Conservation (phyloP, 345 rosid species). For the Eucalyptus pumila region DNA sequence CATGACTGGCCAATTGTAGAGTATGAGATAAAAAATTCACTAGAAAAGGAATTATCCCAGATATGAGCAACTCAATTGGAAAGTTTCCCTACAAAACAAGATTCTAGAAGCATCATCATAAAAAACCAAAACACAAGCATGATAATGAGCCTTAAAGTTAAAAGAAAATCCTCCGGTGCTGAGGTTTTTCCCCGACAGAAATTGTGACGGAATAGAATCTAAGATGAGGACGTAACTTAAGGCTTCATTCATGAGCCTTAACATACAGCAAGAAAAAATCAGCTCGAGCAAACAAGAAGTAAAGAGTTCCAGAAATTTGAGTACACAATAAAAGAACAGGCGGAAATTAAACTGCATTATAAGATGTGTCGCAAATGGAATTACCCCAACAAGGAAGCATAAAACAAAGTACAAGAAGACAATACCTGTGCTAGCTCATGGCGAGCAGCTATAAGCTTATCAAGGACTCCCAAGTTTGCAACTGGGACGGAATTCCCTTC, state of each 20-base stretch:
- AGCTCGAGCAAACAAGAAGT: not conserved
- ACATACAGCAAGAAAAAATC: not conserved
- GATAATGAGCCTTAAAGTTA: not conserved
- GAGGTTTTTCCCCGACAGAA: not conserved
- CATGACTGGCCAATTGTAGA: not conserved
- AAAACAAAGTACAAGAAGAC: not conserved
- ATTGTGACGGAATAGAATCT: not conserved
- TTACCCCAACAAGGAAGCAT: not conserved
- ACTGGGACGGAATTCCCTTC: slow-evolving; percentile 73
- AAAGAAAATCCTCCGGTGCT: not conserved
- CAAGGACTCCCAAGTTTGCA: slow-evolving; percentile 70
- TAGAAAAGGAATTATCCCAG: not conserved
- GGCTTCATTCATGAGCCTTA: not conserved
- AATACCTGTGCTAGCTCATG: slow-evolving; percentile 85
- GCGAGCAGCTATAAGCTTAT: slow-evolving; percentile 62
- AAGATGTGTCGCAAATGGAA: not conserved
- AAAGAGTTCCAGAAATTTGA: not conserved
- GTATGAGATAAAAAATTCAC: not conserved
- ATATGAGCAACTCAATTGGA: not conserved
- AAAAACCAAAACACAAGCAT: not conserved
- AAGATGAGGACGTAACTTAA: not conserved
- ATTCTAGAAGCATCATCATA: not conserved
- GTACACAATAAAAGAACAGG: not conserved
- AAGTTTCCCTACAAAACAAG: not conserved
- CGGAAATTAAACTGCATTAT: not conserved